Percentiles rank a stretch among this genome's conserved stretches.
Conservation (phyloP, 2,329 filamentous ascomycete species). For the Aspergillus sp. region DNA sequence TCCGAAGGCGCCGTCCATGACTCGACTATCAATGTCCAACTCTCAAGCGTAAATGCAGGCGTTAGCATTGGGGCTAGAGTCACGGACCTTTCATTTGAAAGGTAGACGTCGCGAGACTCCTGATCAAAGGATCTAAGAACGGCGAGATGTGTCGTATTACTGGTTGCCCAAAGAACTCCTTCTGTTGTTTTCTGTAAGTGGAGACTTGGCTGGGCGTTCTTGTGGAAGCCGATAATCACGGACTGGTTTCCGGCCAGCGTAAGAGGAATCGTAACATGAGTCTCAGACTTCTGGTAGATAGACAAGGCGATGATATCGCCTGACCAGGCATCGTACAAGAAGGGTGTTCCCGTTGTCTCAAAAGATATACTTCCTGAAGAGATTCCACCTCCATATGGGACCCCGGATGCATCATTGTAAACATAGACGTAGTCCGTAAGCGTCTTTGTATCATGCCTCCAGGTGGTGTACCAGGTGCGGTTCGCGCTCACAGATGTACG, state of each 20-base stretch:
- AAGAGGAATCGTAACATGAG: conserved; percentile 37
- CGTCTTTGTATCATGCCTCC: conserved; percentile 32
- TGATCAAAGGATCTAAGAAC: not conserved
- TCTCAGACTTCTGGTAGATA: conserved; percentile 31
- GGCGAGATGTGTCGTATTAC: not conserved
- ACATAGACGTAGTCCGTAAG: conserved; percentile 43
- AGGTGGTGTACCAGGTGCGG: conserved; percentile 39
- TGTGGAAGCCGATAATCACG: conserved; percentile 41
- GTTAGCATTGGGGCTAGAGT: not conserved
- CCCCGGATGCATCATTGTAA: conserved; percentile 39
- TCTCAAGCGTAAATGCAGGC: conserved; percentile 22
- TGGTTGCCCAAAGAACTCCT: not conserved
- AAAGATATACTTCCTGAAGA: conserved; percentile 31
- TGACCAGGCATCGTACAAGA: conserved; percentile 47
- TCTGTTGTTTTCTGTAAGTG: conserved; percentile 15
- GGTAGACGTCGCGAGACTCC: not conserved
- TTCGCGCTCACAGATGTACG: conserved; percentile 28
- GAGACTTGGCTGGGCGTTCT: not conserved
- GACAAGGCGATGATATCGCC: conserved; percentile 38
- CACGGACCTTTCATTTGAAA: not conserved
- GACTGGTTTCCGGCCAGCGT: conserved; percentile 43
- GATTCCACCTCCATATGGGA: not conserved
- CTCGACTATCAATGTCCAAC: conserved; percentile 43
- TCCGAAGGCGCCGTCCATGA: conserved; percentile 43
- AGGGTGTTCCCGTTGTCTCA: conserved; percentile 35